Evolutionary conservation across 805 yeast genomes (phyloP), one percentile per base, ranked within the genome.

Genomic region (Tetrapisispora pingtungensis): DNA sequence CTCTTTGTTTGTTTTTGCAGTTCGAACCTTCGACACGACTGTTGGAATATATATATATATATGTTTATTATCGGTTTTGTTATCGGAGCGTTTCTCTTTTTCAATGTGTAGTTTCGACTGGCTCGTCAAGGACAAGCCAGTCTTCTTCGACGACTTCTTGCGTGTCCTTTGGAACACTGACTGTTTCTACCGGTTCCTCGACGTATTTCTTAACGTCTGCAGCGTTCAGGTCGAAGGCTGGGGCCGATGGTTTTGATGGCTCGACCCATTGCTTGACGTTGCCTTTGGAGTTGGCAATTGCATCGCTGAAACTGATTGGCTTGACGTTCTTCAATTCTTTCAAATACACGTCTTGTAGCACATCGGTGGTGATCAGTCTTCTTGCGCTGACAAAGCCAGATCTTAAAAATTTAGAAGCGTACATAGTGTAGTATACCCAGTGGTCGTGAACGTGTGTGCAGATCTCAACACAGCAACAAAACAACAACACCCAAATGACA

Each of bases 291-390:
- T 84, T 95, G 3, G 45, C 24, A 76, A 72, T 47, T 84, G 78
- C 47, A 83, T 69, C 63, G 49, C 87, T 79, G 47, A 81, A 76
- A 63, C 96, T 89, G 74, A 36, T 19, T 5, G 36, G 22, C 10
- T 88, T 87, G 80, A 85, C 89, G 50, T 79, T 78, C 72, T 81
- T 85, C 69, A 93, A 73, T 69, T 89, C 95, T 66, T 76, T 79
- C 62, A 90, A 70, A 73, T 89, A 89, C 56, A 89, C 76, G 55
- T 89, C 96, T 66, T 85, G 76, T 62, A 89, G 67, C 63, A 84
- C 72, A 75, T 89, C 69, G 49, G 54, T 54, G 56, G 67, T 63
- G 37, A 58, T 62, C 49, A 62, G 24, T n/a, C 45, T 35, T 12
- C 20, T 33, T 20, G 34, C 27, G 10, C 26, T 28, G 31, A 31